Conservation (phyloP, 257 asterid species). For the Forsythia viridissima region DNA sequence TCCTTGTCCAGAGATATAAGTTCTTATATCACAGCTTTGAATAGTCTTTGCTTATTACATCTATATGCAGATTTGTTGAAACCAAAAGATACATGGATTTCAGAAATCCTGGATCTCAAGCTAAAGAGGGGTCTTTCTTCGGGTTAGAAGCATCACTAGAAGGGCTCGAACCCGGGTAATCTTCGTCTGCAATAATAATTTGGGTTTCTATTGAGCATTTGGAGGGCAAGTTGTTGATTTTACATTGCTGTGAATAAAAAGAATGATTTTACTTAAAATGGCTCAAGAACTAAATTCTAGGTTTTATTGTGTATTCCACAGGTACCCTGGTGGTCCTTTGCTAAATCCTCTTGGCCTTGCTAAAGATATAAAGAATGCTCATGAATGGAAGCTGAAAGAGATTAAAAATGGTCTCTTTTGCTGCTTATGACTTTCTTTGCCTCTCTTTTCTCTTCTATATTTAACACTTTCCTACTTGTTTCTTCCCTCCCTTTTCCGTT, state of each 20-base stretch:
- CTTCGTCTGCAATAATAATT: not conserved
- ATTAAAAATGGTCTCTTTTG: slow-evolving; percentile 67
- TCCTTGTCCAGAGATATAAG: not conserved
- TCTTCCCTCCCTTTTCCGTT: not conserved
- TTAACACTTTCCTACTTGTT: not conserved
- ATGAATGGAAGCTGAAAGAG: slow-evolving; percentile 87
- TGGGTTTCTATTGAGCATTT: not conserved
- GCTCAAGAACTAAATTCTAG: not conserved
- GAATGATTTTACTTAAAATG: not conserved
- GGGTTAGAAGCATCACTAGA: slow-evolving; percentile 79
- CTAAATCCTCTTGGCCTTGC: slow-evolving; percentile 87
- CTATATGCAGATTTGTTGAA: slow-evolving; percentile 68
- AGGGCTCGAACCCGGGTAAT: slow-evolving; percentile 91
- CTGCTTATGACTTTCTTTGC: not conserved
- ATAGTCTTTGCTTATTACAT: not conserved
- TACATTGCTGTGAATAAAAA: not conserved
- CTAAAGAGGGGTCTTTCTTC: slow-evolving; percentile 70
- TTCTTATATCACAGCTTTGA: not conserved
- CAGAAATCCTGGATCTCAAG: slow-evolving; percentile 81
- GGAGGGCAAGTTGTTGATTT: not conserved
- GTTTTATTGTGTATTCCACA: slow-evolving; percentile 18
- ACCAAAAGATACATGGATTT: slow-evolving; percentile 90
- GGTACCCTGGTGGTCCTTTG: slow-evolving; percentile 96
- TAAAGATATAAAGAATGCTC: slow-evolving; percentile 79
- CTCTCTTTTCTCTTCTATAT: not conserved